Base-by-base conservation (phyloP, 805 yeast species). In the Torulaspora delbrueckii region DNA sequence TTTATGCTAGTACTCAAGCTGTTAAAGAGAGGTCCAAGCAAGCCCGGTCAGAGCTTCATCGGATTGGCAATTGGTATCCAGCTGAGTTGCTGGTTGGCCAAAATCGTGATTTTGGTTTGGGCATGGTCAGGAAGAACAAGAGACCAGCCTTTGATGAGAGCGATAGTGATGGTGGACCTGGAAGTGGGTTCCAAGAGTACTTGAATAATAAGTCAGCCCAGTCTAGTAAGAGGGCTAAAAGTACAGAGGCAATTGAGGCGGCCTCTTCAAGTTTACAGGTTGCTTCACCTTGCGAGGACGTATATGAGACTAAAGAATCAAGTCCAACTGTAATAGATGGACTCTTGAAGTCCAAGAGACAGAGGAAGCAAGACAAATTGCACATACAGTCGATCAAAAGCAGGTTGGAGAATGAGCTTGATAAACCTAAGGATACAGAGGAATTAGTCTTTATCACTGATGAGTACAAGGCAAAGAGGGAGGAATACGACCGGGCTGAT, bases 381-480 rank as follows among this genome's bases (percentile, higher is more conserved):
- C 53, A 65, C 5, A 66, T 74, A 2, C 58, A 63, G 40, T 74
- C 74, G 22, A 52, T 68, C 18, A 66, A 64, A 38, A 50, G 63
- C 7, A 70, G 66, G 32, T 57, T 65, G 33, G 75, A 72, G 45
- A 51, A 74, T 7, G 67, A 67, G 26, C 45, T 58, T 16, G 78
- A 74, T 46, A 72, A 71, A 4, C 71, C 67, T 31, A 61, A 60
- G 25, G 65, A 53, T 38, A 62, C 57, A 3, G 73, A 60, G 14
- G 71, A 67, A 39, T 76, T 74, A 38, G 69, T 61, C 22, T 79
- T 78, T 61, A 74, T 77, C 8, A 73, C 81, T 1, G 58, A 67
- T 1, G 72, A 74, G 0, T 81, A 79, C 54, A 68, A 69, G 52
- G 59, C 59, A 33, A 67, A 67, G 43, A 69, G 68, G 50, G 62